Evolutionary conservation across 2,329 filamentous ascomycete genomes (phyloP).

Genomic region (Nectriaceae sp.): DNA sequence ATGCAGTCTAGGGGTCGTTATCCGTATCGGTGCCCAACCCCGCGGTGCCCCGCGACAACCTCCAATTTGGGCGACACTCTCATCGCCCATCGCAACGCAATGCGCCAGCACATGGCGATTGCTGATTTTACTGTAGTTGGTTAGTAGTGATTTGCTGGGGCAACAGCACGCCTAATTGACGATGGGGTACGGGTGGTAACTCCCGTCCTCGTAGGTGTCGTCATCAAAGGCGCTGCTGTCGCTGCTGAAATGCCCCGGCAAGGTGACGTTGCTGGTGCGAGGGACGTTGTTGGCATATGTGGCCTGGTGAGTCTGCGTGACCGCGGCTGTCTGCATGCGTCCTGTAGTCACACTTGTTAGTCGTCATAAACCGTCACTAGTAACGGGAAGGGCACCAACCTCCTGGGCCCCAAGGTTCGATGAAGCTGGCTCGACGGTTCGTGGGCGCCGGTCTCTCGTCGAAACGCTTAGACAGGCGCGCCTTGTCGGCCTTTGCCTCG

Average conservation of each 20-base stretch:
- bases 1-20: no score
- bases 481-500: conserved; percentile 35
- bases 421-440: conserved; percentile 36
- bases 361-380: conserved; percentile 23
- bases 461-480: conserved; percentile 40
- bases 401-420: conserved; percentile 36
- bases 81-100: no score
- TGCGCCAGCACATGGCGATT: no score
- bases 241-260: conserved; percentile 29
- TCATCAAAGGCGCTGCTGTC: conserved; percentile 34
- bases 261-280: conserved; percentile 30
- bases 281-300: conserved; percentile 32
- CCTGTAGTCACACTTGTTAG: conserved; percentile 29
- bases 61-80: no score
- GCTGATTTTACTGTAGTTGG: no score
- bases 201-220: conserved; percentile 35
- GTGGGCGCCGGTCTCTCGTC: conserved; percentile 33
- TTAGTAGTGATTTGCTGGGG: no score
- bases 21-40: neutral
- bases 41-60: conserved; percentile 1
- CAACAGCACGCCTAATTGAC: conserved; percentile 26
- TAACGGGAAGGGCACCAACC: conserved; percentile 29
- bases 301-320: conserved; percentile 15
- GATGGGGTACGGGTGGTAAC: conserved; percentile 39
- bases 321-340: conserved; percentile 27